These are phyloP conservation scores for Exophiala xenobiotica DNA, from an alignment of 2,329 filamentous ascomycete genomes.

Conservation along the genomic window DNA sequence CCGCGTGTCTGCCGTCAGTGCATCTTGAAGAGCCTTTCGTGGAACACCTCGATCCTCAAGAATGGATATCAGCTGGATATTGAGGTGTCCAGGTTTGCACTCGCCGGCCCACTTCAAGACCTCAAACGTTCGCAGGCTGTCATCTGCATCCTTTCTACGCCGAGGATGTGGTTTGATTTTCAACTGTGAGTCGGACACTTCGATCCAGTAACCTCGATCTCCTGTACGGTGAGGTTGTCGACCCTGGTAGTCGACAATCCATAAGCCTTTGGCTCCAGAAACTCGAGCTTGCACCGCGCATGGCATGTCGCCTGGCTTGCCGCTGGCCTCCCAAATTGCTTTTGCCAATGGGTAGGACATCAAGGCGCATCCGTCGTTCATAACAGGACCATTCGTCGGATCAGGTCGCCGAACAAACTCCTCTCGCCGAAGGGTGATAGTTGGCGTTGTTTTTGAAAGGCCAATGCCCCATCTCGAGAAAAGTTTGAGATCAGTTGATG, in stretches of 20 bases:
- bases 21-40: slow-evolving; percentile 42
- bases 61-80: slow-evolving; percentile 57
- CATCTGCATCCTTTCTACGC: slow-evolving; percentile 36
- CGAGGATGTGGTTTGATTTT: slow-evolving; percentile 53
- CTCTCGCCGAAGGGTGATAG: slow-evolving; percentile 36
- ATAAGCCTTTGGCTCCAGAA: slow-evolving; percentile 61
- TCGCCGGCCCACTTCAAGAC: slow-evolving; percentile 45
- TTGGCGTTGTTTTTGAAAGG: slow-evolving; percentile 46
- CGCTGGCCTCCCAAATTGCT: slow-evolving; percentile 46
- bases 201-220: slow-evolving; percentile 51
- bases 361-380: slow-evolving; percentile 55
- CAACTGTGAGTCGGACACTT: slow-evolving; percentile 57
- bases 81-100: slow-evolving; percentile 37
- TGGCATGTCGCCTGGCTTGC: slow-evolving; percentile 41
- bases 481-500: slow-evolving; percentile 45
- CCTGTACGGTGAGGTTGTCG: slow-evolving; percentile 25
- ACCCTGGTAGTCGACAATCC: slow-evolving; percentile 50
- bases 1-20: slow-evolving; percentile 41
- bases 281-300: slow-evolving; percentile 59
- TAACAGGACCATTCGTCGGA: slow-evolving; percentile 33
- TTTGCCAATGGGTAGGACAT: slow-evolving; percentile 55
- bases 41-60: slow-evolving; percentile 53
- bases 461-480: slow-evolving; percentile 46
- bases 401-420: slow-evolving; percentile 41
- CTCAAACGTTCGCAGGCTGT: slow-evolving; percentile 56